phyloP scores from a whole-genome alignment of 495 filamentous ascomycete species.

The Aspergillus sclerotioniger region DNA sequence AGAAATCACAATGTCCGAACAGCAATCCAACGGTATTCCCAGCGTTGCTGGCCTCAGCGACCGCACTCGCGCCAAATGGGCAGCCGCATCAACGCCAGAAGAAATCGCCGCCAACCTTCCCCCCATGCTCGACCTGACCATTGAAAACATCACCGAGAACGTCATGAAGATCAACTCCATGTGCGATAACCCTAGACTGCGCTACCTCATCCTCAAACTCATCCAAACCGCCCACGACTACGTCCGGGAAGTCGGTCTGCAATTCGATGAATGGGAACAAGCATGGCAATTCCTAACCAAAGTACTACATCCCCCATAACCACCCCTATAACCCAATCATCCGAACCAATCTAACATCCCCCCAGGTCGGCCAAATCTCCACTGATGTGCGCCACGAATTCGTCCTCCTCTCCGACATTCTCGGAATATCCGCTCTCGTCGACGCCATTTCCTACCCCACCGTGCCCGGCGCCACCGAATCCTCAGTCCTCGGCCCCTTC shows the following conservation, averaged over 20 bases:
- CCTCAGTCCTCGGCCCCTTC: constrained; percentile 79
- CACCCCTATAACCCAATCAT: background rate
- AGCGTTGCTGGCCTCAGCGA: constrained; percentile 2
- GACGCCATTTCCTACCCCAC: constrained; percentile 54
- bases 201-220: constrained; percentile 53
- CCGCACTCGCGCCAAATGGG: constrained; percentile 11
- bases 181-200: constrained; percentile 52
- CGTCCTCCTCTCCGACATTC: constrained; percentile 77
- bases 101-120: constrained; percentile 26
- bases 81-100: constrained; percentile 8
- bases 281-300: constrained; percentile 10
- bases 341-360: background rate
- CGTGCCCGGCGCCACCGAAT: constrained; percentile 53
- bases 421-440: constrained; percentile 75
- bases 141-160: constrained; percentile 70
- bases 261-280: constrained; percentile 13
- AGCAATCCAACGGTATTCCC: constrained; percentile 1
- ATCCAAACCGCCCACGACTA: constrained; percentile 10
- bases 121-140: constrained; percentile 59
- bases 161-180: constrained; percentile 63
- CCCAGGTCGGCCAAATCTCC: constrained; percentile 59
- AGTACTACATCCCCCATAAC: background rate
- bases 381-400: constrained; percentile 71
- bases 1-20: background rate
- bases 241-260: constrained; percentile 6